Percentiles rank a stretch among this genome's conserved stretches.
These are phyloP conservation scores for Hypericum perforatum DNA, from an alignment of 345 rosid genomes.

Conservation along the genomic window DNA sequence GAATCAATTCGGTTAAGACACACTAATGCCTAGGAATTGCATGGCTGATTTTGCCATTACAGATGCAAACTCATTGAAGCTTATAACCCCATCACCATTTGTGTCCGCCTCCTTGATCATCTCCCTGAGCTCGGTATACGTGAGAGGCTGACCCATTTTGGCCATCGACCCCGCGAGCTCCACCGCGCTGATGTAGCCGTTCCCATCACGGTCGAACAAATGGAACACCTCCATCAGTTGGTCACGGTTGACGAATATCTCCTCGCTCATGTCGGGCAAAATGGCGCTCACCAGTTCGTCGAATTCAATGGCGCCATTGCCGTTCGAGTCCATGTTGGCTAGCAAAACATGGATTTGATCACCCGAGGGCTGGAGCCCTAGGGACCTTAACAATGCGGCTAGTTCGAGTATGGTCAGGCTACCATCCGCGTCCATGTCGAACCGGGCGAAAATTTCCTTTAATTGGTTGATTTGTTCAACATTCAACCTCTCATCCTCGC, in stretches of 20 bases:
- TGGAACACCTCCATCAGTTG: slow-evolving; percentile 51
- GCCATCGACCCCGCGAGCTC: slow-evolving; percentile 84
- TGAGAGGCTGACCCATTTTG: slow-evolving; percentile 77
- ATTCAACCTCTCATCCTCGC: slow-evolving; percentile 7
- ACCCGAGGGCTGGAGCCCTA: slow-evolving; percentile 67
- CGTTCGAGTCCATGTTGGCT: slow-evolving; percentile 66
- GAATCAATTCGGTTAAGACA: slow-evolving; percentile 15
- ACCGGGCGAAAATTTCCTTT: slow-evolving; percentile 48
- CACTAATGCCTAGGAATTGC: slow-evolving; percentile 35
- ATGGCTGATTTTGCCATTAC: slow-evolving; percentile 62
- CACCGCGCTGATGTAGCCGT: slow-evolving; percentile 66
- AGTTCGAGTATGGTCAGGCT: slow-evolving; percentile 88
- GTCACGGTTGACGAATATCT: slow-evolving; percentile 45
- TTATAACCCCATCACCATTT: slow-evolving; percentile 71
- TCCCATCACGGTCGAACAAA: slow-evolving; percentile 66
- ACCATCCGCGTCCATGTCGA: slow-evolving; percentile 87
- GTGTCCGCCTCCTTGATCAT: slow-evolving; percentile 75
- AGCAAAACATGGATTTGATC: slow-evolving; percentile 65
- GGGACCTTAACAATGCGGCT: slow-evolving; percentile 64
- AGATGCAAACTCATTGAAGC: slow-evolving; percentile 62
- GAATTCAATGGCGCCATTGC: slow-evolving; percentile 71
- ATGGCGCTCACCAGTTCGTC: slow-evolving; percentile 63
- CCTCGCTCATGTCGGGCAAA: slow-evolving; percentile 43
- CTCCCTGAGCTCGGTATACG: slow-evolving; percentile 58
- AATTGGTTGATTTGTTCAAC: slow-evolving; percentile 44